Evolutionary conservation across 257 asterid genomes (phyloP), one percentile per base, ranked within the genome.

Genomic region (Coffea canephora): DNA sequence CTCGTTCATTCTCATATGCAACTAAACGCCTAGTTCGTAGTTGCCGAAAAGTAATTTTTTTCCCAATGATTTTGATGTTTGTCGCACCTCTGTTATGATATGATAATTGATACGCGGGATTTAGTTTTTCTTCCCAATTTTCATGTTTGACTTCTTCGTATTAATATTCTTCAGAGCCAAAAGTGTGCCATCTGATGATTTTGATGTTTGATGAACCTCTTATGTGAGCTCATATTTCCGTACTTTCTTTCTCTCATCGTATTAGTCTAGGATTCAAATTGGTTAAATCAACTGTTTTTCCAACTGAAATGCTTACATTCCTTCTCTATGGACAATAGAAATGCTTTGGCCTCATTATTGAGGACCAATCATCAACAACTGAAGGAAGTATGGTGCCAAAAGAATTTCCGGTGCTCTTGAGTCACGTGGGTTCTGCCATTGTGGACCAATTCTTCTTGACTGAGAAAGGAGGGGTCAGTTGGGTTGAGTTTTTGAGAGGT

Each of bases 401-500:
- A 82, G 97, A 87, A 74, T 85, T 89, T 27, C 83, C 88, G 2
- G 59, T 82, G 68, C 66, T 94, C 76, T 80, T 92, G 82, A 83
- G 76, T 81, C 90, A 89, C 79, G 84, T 92, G 79, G 92, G 95
- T 77, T 89, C 96, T 71, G 76, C 92, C 10, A 88, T 93, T 61
- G 90, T 94, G 71, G 98, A 96, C 84, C 81, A 87, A 57, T 93
- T 88, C 73, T 94, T 96, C 81, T 84, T 83, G 72, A 73, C 87
- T 49, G 96, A 84, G 76, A 88, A 95, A 78, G 84, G 90, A 78
- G 97, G 92, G 76, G 87, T 92, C 59, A 89, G 66, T 84, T 88
- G 96, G 96, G 54, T 91, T 65, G 97, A 96, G 86, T 96, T 94
- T 90, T 81, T 94, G 87, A 89, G 81, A 83, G 98, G 98, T 23